Conservation (phyloP, 2,329 filamentous ascomycete species). For the Paecilomyces niveus region DNA sequence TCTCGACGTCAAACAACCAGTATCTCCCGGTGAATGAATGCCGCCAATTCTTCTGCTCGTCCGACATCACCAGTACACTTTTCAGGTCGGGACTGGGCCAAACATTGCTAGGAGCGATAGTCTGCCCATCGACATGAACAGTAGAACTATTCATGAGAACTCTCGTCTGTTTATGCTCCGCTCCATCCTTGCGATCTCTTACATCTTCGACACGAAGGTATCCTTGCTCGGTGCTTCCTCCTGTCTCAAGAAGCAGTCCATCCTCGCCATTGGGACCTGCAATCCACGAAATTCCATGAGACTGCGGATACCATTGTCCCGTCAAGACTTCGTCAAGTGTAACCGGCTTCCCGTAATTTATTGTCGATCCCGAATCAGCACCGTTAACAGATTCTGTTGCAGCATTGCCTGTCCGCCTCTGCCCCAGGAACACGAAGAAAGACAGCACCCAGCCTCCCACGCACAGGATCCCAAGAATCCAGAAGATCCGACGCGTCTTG, state of each 20-base stretch:
- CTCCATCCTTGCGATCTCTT: conserved; percentile 45
- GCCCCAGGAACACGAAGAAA: conserved; percentile 35
- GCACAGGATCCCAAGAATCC: conserved; percentile 34
- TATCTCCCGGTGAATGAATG: conserved; percentile 82
- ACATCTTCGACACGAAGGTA: conserved; percentile 87
- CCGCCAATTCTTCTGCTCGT: conserved; percentile 71
- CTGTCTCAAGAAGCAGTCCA: conserved; percentile 71
- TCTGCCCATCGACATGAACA: conserved; percentile 55
- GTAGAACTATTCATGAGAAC: conserved; percentile 65
- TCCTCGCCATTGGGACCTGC: conserved; percentile 51
- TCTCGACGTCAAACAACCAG: conserved; percentile 85
- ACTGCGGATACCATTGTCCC: conserved; percentile 30
- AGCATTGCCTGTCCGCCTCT: conserved; percentile 25
- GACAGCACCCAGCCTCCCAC: conserved; percentile 40
- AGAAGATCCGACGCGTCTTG: conserved; percentile 31
- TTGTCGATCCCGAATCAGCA: conserved; percentile 21
- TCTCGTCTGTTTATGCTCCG: conserved; percentile 46
- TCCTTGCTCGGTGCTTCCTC: conserved; percentile 53
- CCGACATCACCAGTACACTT: conserved; percentile 75
- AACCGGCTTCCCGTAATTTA: conserved; percentile 33
- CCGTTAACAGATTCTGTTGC: conserved; percentile 21
- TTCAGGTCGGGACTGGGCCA: conserved; percentile 78
- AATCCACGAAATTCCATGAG: conserved; percentile 41
- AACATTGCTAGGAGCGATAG: conserved; percentile 52
- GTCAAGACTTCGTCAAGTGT: conserved; percentile 35